These are phyloP conservation scores for Protostelium mycophagum DNA, from an alignment of 78 protist genomes.

Conservation along the genomic window DNA sequence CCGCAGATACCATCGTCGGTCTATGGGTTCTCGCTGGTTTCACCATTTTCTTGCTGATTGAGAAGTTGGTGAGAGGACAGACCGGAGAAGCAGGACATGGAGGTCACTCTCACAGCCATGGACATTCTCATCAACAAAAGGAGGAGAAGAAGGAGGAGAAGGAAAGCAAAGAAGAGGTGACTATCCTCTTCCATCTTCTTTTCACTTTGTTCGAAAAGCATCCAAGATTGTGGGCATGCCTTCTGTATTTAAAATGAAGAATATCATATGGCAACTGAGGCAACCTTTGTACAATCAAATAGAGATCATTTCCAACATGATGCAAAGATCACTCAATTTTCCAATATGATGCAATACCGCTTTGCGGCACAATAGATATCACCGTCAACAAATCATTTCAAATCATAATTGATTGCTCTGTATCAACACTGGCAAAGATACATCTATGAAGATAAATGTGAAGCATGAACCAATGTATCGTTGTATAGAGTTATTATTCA, in stretches of 20 bases:
- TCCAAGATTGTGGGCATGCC: too few relatives aligned
- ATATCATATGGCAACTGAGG: too few relatives aligned
- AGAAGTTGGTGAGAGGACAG: constrained; percentile 18
- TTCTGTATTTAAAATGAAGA: too few relatives aligned
- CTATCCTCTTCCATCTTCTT: too few relatives aligned
- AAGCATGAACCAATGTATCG: not conserved
- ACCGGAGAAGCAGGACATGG: not conserved
- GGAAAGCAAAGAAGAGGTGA: not conserved
- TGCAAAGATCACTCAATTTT: too few relatives aligned
- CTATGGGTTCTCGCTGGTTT: constrained; percentile 36
- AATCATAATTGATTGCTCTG: not conserved
- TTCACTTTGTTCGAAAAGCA: too few relatives aligned
- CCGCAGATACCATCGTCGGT: constrained; percentile 3
- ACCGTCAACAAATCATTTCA: not conserved
- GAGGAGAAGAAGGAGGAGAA: not conserved
- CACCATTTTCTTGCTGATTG: constrained; percentile 24
- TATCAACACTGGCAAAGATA: not conserved
- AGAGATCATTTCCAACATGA: too few relatives aligned
- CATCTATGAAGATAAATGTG: not conserved
- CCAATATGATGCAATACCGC: too few relatives aligned
- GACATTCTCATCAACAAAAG: not conserved
- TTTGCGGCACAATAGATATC: too few relatives aligned
- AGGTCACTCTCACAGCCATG: constrained; percentile 17
- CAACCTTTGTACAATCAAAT: too few relatives aligned
- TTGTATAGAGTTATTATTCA: too few relatives aligned